phyloP scores from a whole-genome alignment of 2,329 filamentous ascomycete species.

The Emmonsiellopsis sp. region DNA sequence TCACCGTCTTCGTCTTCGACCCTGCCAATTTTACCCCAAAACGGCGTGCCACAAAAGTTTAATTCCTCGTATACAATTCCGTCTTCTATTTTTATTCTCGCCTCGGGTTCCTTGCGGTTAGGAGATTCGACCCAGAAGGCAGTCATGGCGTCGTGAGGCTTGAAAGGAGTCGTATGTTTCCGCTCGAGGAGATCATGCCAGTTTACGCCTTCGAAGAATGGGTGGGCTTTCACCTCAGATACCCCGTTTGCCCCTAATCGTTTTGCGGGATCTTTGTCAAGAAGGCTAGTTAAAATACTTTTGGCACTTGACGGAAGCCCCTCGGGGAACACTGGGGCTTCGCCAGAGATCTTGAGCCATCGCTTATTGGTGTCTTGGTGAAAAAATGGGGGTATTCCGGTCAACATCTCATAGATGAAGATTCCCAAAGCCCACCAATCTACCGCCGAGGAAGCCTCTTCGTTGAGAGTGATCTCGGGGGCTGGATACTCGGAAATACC shows the following conservation, averaged over 20 bases:
- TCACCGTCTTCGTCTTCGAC: background rate
- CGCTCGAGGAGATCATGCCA: slow-evolving; percentile 5
- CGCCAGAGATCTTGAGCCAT: background rate
- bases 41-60: background rate
- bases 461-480: slow-evolving; percentile 8
- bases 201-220: slow-evolving; percentile 4
- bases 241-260: slow-evolving; percentile 5
- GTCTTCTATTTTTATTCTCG: slow-evolving; percentile 2
- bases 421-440: slow-evolving; percentile 12
- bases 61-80: background rate
- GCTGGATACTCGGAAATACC: slow-evolving; percentile 9
- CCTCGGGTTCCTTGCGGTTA: background rate
- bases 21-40: background rate
- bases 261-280: background rate
- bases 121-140: slow-evolving; percentile 2
- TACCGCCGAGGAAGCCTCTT: slow-evolving; percentile 3
- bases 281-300: slow-evolving; percentile 4
- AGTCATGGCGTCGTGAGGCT: slow-evolving; percentile 3
- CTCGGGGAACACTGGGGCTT: slow-evolving; percentile 1
- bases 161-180: slow-evolving; percentile 5
- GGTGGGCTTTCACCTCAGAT: slow-evolving; percentile 6
- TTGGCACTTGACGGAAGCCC: slow-evolving; percentile 3
- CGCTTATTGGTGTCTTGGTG: slow-evolving; percentile 2
- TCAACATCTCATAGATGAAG: slow-evolving; percentile 11
- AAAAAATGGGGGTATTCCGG: slow-evolving; percentile 6